These are phyloP conservation scores for Hortiboletus campestris DNA, from an alignment of 768 basidiomycete genomes.

Conservation along the genomic window DNA sequence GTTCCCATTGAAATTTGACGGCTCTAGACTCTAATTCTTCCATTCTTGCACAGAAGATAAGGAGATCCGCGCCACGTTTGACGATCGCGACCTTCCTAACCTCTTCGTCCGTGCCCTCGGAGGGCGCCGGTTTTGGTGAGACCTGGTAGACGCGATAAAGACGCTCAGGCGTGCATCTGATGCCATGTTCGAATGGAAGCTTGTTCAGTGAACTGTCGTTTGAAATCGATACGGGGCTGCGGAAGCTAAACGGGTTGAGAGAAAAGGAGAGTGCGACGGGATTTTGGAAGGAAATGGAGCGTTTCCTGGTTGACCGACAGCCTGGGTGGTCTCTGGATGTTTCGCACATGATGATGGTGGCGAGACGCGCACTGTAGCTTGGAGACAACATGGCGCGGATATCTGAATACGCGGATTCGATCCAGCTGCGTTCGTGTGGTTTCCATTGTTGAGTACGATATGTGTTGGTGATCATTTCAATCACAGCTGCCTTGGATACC, in stretches of 20 bases:
- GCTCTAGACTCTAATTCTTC: not conserved
- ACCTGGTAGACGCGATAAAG: conserved; percentile 27
- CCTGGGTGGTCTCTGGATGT: not conserved
- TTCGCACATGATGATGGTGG: conserved; percentile 29
- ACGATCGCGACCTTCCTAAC: conserved; percentile 6
- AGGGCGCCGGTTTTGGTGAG: not conserved
- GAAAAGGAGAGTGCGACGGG: conserved; percentile 20
- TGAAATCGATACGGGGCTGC: conserved; percentile 23
- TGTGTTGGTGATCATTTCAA: conserved; percentile 17
- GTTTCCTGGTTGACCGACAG: conserved; percentile 8
- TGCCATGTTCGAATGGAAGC: conserved; percentile 22
- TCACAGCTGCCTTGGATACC: conserved; percentile 24
- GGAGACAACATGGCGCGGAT: conserved; percentile 25
- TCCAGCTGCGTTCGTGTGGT: conserved; percentile 27
- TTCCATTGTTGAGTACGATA: conserved; percentile 27
- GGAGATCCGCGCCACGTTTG: conserved; percentile 26
- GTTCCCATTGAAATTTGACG: conserved; percentile 26
- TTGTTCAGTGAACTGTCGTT: conserved; percentile 6
- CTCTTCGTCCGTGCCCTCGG: conserved; percentile 3
- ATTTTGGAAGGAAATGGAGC: conserved; percentile 23
- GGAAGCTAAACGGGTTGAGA: conserved; percentile 14
- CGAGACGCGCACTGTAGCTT: conserved; percentile 1
- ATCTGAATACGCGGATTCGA: conserved; percentile 26
- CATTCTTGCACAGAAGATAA: conserved; percentile 23
- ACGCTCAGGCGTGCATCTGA: conserved; percentile 6